Evolutionary conservation across 768 basidiomycete species (phyloP), one percentile per base, ranked within the genome.

Genomic region (Tremella mesenterica): DNA sequence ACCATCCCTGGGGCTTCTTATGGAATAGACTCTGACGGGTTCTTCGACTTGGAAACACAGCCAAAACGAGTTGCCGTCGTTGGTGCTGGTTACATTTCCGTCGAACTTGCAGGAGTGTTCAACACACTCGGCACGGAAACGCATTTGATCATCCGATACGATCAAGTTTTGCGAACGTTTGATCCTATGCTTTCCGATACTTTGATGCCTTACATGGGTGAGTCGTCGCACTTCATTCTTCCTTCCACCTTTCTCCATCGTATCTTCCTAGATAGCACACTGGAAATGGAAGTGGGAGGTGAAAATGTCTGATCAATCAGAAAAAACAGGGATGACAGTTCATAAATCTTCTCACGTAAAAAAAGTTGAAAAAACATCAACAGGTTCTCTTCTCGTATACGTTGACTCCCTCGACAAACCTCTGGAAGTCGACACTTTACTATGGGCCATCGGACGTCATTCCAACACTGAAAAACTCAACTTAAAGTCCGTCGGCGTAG

Each of bases 31-130:
- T 93, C 89, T 8, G 95, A 99, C 72, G 92, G 91, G 2, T 99
- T 99, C 79, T 99, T 99, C 65, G 88, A 83, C 41, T 81, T 99
- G 41, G 82, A 82, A 60, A 80, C 85, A 48, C 90, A 93, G 72
- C 95, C 95, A 8, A 88, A 85, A 74, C 82, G 90, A 53, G 91
- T 95, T 27, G 92, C 85, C 2, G 85, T 97, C 50, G 84, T 96
- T 38, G 95, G 95, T 43, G 95, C 95, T 13, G 95, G 95, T 1
- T 99, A 99, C 73, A 97, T 99, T 62, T 91, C 91, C 16, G 88
- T 96, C 57, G 95, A 99, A 75, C 82, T 99, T 43, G 89, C 93
- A 4, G 95, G 95, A 18, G 82, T 99, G 50, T 82, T 99, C 75
- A 82, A 96, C 74, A 79, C 87, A 6, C 82, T 95, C 52, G 90